Evolutionary conservation across 208 protist species (phyloP).

Genomic region (Trypanosoma caninum): DNA sequence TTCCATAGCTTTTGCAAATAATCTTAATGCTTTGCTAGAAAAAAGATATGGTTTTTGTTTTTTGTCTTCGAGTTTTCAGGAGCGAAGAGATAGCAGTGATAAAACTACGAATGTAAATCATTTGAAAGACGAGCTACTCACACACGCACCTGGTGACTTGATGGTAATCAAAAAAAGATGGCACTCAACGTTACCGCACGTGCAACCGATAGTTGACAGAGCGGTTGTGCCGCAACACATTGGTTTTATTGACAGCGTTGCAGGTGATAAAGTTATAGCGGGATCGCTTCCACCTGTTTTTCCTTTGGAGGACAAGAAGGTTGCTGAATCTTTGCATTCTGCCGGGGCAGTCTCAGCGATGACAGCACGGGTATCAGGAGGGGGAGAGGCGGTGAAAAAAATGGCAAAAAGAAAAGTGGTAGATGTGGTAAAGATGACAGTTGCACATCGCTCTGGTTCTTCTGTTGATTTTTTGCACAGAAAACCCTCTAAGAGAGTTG

Average conservation of each 20-base stretch:
- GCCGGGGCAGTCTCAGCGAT: neutral
- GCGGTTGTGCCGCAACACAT: neutral
- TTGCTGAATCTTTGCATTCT: no score
- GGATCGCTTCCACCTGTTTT: neutral
- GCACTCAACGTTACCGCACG: neutral
- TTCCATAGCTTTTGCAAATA: slow-evolving; percentile 56
- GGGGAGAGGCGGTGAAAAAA: neutral
- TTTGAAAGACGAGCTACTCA: slow-evolving; percentile 23
- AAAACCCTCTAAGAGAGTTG: neutral
- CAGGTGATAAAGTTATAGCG: neutral
- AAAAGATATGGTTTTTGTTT: slow-evolving; percentile 75
- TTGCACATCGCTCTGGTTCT: neutral
- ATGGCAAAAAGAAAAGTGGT: neutral
- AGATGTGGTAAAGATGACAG: neutral
- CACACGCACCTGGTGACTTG: slow-evolving; percentile 36
- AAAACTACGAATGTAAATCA: slow-evolving; percentile 10
- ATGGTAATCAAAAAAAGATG: neutral
- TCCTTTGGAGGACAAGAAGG: neutral
- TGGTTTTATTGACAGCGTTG: neutral
- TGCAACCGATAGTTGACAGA: neutral
- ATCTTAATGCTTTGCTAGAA: slow-evolving; percentile 69
- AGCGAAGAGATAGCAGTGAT: slow-evolving; percentile 22
- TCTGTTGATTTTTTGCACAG: neutral
- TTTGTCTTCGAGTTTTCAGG: slow-evolving; percentile 15
- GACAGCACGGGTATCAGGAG: neutral